These are phyloP conservation scores for Backusella circina DNA, from an alignment of 192 early-diverging fungal species.

Conservation along the genomic window DNA sequence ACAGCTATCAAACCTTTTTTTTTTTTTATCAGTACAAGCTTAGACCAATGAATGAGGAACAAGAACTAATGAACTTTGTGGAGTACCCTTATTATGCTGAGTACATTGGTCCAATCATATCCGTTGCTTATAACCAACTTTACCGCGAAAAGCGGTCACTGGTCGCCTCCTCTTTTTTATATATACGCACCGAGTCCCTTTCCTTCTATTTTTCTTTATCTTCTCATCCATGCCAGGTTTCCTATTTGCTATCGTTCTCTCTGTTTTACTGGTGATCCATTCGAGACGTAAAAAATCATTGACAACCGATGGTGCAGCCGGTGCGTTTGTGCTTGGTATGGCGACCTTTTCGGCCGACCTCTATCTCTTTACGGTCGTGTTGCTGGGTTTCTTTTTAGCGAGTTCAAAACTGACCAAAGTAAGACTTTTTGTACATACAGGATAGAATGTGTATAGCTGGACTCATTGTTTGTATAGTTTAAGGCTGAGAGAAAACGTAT, in stretches of 20 bases:
- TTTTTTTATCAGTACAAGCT: too few relatives aligned
- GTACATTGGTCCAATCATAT: neutral
- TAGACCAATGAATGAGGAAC: too few relatives aligned
- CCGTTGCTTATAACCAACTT: neutral
- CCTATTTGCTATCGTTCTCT: slow-evolving; percentile 48
- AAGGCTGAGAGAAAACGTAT: slow-evolving; percentile 39
- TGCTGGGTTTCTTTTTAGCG: slow-evolving; percentile 74
- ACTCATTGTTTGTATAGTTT: slow-evolving; percentile 22
- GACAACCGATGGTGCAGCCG: slow-evolving; percentile 60
- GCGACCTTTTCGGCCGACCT: slow-evolving; percentile 67
- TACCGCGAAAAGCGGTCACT: too few relatives aligned
- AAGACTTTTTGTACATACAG: neutral
- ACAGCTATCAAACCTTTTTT: too few relatives aligned
- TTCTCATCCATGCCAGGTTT: slow-evolving; percentile 22
- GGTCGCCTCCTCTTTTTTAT: neutral
- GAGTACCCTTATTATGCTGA: neutral
- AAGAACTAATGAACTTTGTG: too few relatives aligned
- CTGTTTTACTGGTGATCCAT: slow-evolving; percentile 47
- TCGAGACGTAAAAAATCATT: slow-evolving; percentile 71
- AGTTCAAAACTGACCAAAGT: slow-evolving; percentile 58
- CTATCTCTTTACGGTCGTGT: slow-evolving; percentile 58
- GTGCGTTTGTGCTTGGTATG: slow-evolving; percentile 72
- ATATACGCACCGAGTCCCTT: too few relatives aligned
- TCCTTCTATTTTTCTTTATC: neutral
- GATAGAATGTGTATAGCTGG: too few relatives aligned